These are phyloP conservation scores for Monsonia emarginata DNA, from an alignment of 441 rosid genomes.

Conservation along the genomic window DNA sequence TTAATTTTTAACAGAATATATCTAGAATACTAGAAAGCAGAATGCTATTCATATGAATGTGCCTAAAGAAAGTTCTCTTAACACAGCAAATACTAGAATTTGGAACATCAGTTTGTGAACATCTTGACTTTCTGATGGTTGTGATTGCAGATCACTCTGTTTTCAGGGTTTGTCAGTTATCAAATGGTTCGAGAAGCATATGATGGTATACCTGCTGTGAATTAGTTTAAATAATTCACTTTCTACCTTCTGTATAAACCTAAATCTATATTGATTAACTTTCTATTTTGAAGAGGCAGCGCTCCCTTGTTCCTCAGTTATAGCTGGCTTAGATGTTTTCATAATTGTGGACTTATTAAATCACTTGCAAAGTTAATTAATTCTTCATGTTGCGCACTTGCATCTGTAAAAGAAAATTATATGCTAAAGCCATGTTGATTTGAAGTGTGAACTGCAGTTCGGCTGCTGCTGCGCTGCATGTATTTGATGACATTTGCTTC, in stretches of 20 bases:
- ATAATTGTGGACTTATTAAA: too few species aligned
- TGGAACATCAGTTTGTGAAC: not conserved
- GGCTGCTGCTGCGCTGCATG: too few species aligned
- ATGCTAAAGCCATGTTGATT: too few species aligned
- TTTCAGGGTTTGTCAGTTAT: conserved; percentile 95
- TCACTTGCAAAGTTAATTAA: too few species aligned
- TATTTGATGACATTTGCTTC: too few species aligned
- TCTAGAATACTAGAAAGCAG: not conserved
- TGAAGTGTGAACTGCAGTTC: too few species aligned
- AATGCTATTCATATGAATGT: not conserved
- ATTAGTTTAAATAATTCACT: conserved; percentile 1
- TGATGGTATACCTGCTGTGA: conserved; percentile 39
- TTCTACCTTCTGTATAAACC: not conserved
- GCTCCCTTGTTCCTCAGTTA: not conserved
- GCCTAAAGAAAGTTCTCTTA: not conserved
- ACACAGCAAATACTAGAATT: not conserved
- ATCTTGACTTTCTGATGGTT: conserved; percentile 17
- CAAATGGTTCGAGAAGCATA: conserved; percentile 98
- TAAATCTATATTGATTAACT: conserved; percentile 3
- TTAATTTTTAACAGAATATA: not conserved
- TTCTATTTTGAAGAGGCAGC: not conserved
- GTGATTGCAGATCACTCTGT: conserved; percentile 78
- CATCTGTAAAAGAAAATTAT: too few species aligned
- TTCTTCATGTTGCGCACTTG: too few species aligned
- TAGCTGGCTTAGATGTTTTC: too few species aligned